A percentile compares a stretch with the other conserved stretches of the same genome.
These are phyloP conservation scores for Sporothrix pseudoabietina DNA, from an alignment of 2,329 filamentous ascomycete species.

Conservation along the genomic window DNA sequence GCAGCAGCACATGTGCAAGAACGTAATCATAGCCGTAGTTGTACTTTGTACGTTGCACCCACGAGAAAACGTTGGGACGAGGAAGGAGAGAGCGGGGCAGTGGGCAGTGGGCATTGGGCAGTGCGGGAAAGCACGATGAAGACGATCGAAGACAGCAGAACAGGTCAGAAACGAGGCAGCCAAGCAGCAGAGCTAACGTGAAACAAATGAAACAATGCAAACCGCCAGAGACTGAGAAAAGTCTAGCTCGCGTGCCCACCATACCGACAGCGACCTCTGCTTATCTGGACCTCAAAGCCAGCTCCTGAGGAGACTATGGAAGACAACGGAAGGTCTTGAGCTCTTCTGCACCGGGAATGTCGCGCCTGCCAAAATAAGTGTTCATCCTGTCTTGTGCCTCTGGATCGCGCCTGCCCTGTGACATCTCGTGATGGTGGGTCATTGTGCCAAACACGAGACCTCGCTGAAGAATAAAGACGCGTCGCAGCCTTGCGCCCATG, in stretches of 20 bases:
- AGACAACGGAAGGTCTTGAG: not conserved
- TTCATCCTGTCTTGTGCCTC: not conserved
- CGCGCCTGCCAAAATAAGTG: not conserved
- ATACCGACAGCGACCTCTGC: not conserved
- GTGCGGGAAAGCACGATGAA: constrained; percentile 11
- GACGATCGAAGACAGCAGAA: not conserved
- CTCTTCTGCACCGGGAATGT: not conserved
- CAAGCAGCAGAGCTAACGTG: not conserved
- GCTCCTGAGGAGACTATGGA: not conserved
- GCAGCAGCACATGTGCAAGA: constrained; percentile 14
- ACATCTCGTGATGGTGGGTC: constrained; percentile 4
- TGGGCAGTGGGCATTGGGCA: not conserved
- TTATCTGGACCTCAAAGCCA: not conserved
- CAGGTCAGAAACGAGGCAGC: not conserved
- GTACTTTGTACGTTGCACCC: not conserved
- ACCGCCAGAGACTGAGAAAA: not conserved
- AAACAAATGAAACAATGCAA: constrained; percentile 14
- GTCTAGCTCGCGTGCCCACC: not conserved
- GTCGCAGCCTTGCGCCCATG: constrained; percentile 8
- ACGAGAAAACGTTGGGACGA: constrained; percentile 17
- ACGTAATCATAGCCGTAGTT: not conserved
- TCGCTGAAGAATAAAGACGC: not conserved
- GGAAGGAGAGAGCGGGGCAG: not conserved
- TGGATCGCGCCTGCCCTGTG: constrained; percentile 15
- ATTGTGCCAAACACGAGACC: not conserved